Evolutionary conservation across 2,329 filamentous ascomycete species (phyloP).

Genomic region (Paecilomyces sp.): DNA sequence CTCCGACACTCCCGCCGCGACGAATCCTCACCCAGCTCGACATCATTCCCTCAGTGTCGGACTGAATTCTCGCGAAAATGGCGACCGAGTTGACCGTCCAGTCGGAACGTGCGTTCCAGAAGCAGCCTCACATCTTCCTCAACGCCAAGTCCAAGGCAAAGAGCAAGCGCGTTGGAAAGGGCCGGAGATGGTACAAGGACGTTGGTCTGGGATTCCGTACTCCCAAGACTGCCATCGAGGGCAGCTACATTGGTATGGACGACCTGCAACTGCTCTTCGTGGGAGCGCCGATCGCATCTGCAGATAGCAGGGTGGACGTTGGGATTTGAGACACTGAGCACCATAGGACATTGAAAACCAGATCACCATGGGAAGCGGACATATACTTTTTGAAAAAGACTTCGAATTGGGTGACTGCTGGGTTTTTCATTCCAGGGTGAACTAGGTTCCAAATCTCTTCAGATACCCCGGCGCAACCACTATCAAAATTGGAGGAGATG

Average conservation of each 20-base stretch:
- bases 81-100: constrained; percentile 99
- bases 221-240: constrained; percentile 97
- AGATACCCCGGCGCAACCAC: not conserved
- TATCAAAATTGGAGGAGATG: not conserved
- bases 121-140: constrained; percentile 99
- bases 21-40: constrained; percentile 27
- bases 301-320: not conserved
- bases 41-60: constrained; percentile 32
- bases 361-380: not conserved
- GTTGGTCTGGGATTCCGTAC: constrained; percentile 99
- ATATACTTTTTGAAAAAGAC: not conserved
- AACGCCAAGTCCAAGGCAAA: constrained; percentile 91
- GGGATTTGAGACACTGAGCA: not conserved
- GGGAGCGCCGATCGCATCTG: not conserved
- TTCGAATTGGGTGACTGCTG: not conserved
- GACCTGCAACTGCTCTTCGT: constrained; percentile 17
- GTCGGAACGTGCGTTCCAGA: constrained; percentile 99
- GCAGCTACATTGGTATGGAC: constrained; percentile 94
- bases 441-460: not conserved
- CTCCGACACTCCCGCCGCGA: constrained; percentile 22
- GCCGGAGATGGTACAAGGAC: constrained; percentile 98
- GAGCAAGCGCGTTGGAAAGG: constrained; percentile 76
- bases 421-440: not conserved
- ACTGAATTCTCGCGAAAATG: constrained; percentile 62
- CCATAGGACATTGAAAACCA: not conserved